phyloP scores from a whole-genome alignment of 352 stramenopile species.

The Globisporangium nunn region DNA sequence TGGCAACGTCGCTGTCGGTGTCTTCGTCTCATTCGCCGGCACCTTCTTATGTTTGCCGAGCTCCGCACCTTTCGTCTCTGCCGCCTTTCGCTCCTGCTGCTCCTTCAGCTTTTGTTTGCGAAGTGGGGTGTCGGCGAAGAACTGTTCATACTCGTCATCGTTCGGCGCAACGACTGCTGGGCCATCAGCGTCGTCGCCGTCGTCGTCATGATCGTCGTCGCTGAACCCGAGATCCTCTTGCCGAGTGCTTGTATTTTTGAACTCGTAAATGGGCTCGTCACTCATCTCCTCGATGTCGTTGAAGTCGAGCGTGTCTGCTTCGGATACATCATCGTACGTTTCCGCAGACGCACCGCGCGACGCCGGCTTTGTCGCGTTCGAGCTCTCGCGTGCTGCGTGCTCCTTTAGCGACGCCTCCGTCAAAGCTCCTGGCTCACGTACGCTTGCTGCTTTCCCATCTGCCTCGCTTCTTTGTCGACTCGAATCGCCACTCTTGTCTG shows the following conservation, averaged over 20 bases:
- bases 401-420: not conserved
- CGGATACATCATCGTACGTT: constrained; percentile 4
- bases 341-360: not conserved
- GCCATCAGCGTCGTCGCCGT: constrained; percentile 2
- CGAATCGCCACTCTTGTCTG: not conserved
- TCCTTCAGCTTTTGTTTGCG: constrained; percentile 11
- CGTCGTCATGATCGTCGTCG: constrained; percentile 32
- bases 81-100: constrained; percentile 1
- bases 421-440: not conserved
- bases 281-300: constrained; percentile 6
- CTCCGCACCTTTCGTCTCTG: not conserved
- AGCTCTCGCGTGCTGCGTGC: not conserved
- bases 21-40: not conserved
- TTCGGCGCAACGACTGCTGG: constrained; percentile 4
- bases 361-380: not conserved
- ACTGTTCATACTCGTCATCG: constrained; percentile 12
- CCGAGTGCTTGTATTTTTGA: constrained; percentile 1
- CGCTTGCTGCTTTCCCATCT: not conserved
- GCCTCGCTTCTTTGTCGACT: not conserved
- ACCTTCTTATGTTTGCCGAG: not conserved
- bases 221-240: constrained; percentile 13
- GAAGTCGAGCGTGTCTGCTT: constrained; percentile 10
- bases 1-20: not conserved
- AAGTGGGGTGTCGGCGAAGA: constrained; percentile 10
- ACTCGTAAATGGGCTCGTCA: not conserved